phyloP scores from a whole-genome alignment of 148 eudicot genomes.

The Diospyros lotus region DNA sequence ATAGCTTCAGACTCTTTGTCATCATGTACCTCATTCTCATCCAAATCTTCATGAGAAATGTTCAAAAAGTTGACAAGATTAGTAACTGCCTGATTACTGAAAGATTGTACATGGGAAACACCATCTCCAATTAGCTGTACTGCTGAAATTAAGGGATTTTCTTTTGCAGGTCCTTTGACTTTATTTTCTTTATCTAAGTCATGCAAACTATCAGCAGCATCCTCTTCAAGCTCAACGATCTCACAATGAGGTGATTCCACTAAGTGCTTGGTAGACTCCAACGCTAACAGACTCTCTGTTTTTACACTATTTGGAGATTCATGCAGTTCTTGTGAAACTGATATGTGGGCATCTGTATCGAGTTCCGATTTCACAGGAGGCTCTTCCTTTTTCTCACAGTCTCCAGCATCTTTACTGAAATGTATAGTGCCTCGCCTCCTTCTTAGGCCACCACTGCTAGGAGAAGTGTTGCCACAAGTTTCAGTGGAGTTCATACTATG shows the following conservation, averaged over 20 bases:
- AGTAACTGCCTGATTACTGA: slow-evolving; percentile 88
- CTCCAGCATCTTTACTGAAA: slow-evolving; percentile 28
- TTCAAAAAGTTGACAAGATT: slow-evolving; percentile 85
- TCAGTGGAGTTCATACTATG: slow-evolving; percentile 49
- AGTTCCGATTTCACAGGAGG: slow-evolving; percentile 29
- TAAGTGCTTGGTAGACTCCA: slow-evolving; percentile 35
- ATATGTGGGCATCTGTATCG: slow-evolving; percentile 34
- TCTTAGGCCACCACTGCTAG: slow-evolving; percentile 62
- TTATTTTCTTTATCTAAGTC: slow-evolving; percentile 37
- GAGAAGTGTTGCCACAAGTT: slow-evolving; percentile 41
- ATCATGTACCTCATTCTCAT: slow-evolving; percentile 39
- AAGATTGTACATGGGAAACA: slow-evolving; percentile 91
- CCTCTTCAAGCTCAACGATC: slow-evolving; percentile 74
- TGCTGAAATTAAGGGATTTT: slow-evolving; percentile 80
- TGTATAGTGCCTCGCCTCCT: slow-evolving; percentile 53
- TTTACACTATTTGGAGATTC: slow-evolving; percentile 46
- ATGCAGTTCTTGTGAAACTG: slow-evolving; percentile 37
- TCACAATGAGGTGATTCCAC: slow-evolving; percentile 49
- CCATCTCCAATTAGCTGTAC: slow-evolving; percentile 89
- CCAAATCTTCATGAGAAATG: slow-evolving; percentile 59
- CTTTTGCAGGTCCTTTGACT: slow-evolving; percentile 44
- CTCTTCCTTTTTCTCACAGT: slow-evolving; percentile 27
- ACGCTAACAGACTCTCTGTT: slow-evolving; percentile 47
- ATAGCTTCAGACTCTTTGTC: slow-evolving; percentile 39
- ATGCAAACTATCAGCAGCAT: slow-evolving; percentile 21